These are phyloP conservation scores for Solanum sparsipilum DNA, from an alignment of 257 asterid species.

Conservation along the genomic window DNA sequence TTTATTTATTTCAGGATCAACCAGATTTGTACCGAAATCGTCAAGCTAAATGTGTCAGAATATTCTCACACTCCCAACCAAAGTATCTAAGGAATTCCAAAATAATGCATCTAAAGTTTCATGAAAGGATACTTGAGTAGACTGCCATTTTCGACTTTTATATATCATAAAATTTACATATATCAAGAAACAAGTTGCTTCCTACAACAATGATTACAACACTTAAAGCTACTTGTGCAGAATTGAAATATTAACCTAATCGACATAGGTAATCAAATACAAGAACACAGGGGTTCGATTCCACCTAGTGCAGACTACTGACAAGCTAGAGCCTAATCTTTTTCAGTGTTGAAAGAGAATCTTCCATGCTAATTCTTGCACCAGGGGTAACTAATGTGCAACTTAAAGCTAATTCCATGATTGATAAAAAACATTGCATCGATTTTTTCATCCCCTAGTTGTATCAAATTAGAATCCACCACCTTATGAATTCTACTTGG, in stretches of 20 bases:
- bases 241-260: slow-evolving; percentile 24
- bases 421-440: not conserved
- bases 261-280: not conserved
- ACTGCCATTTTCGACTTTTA: no score
- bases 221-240: not conserved
- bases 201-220: not conserved
- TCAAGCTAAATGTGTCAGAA: no score
- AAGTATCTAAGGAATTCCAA: no score
- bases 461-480: not conserved
- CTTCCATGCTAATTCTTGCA: not conserved
- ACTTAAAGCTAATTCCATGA: not conserved
- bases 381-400: not conserved
- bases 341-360: not conserved
- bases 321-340: not conserved
- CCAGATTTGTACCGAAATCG: no score
- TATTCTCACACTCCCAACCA: no score
- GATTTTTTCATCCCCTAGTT: not conserved
- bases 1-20: no score
- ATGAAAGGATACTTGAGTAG: no score
- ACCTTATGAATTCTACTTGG: not conserved
- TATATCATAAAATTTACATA: no score
- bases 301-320: not conserved
- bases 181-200: not conserved
- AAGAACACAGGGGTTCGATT: not conserved
- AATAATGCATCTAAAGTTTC: no score